Evolutionary conservation across 148 eudicot species (phyloP).

Genomic region (Spergularia marina): DNA sequence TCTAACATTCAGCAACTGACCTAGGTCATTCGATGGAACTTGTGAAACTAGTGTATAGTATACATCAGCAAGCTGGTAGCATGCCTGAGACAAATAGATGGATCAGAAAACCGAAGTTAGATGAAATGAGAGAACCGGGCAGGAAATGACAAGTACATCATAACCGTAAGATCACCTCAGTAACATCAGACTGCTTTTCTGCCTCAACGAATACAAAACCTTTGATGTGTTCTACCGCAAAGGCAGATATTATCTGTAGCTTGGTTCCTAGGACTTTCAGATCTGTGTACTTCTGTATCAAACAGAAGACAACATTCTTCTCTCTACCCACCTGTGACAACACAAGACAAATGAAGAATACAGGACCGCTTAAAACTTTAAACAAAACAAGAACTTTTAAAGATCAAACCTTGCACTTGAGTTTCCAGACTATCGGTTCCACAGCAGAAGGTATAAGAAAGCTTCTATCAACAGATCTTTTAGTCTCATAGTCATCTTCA

Average conservation of each 20-base stretch:
- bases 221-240: conserved; percentile 75
- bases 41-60: conserved; percentile 56
- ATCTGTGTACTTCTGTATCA: conserved; percentile 87
- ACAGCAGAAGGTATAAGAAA: conserved; percentile 37
- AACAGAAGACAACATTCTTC: conserved; percentile 76
- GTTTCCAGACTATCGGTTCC: conserved; percentile 83
- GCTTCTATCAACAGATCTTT: conserved; percentile 36
- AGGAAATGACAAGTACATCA: conserved; percentile 1
- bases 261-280: conserved; percentile 58
- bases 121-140: conserved; percentile 2
- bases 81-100: conserved; percentile 51
- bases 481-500: conserved; percentile 59
- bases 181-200: conserved; percentile 64
- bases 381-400: neutral
- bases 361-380: neutral
- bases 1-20: conserved; percentile 58
- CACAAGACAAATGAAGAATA: neutral
- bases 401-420: conserved; percentile 84
- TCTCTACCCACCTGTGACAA: conserved; percentile 82
- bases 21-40: conserved; percentile 65
- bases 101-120: neutral
- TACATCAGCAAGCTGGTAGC: conserved; percentile 69
- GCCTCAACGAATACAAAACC: conserved; percentile 91
- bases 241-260: conserved; percentile 78
- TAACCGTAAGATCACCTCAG: conserved; percentile 51